Evolutionary conservation across 176 grass and related monocot genomes (phyloP).

Genomic region (Oryza glaberrima): DNA sequence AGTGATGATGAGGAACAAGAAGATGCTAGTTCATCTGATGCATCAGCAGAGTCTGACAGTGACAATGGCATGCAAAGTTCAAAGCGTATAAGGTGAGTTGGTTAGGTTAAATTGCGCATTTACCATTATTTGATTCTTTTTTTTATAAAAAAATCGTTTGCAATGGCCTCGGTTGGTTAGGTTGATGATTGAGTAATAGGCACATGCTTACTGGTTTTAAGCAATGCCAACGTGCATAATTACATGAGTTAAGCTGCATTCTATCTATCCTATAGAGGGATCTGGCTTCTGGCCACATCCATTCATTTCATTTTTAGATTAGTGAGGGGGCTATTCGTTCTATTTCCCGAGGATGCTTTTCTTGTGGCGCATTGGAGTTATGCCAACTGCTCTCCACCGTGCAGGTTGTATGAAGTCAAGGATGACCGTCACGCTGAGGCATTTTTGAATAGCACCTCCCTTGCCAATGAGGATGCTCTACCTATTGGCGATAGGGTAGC

Average conservation of each 20-base stretch:
- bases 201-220: constrained; percentile 11
- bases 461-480: constrained; percentile 66
- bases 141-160: neutral
- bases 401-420: constrained; percentile 91
- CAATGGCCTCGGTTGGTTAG: neutral
- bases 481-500: constrained; percentile 67
- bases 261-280: neutral
- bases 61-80: constrained; percentile 53
- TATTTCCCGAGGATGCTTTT: neutral
- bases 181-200: neutral
- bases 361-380: neutral
- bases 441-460: constrained; percentile 65
- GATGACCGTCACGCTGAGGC: constrained; percentile 88
- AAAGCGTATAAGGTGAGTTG: constrained; percentile 70
- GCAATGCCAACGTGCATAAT: neutral
- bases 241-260: neutral
- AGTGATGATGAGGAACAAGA: constrained; percentile 60
- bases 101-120: neutral
- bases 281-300: neutral
- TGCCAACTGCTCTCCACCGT: constrained; percentile 32
- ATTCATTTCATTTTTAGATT: constrained; percentile 8
- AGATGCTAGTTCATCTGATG: constrained; percentile 55
- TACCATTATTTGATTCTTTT: neutral
- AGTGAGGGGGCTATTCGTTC: neutral
- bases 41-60: constrained; percentile 49